Evolutionary conservation across 1,139 yeast genomes (phyloP).

Genomic region (Yamadazyma dendronema): DNA sequence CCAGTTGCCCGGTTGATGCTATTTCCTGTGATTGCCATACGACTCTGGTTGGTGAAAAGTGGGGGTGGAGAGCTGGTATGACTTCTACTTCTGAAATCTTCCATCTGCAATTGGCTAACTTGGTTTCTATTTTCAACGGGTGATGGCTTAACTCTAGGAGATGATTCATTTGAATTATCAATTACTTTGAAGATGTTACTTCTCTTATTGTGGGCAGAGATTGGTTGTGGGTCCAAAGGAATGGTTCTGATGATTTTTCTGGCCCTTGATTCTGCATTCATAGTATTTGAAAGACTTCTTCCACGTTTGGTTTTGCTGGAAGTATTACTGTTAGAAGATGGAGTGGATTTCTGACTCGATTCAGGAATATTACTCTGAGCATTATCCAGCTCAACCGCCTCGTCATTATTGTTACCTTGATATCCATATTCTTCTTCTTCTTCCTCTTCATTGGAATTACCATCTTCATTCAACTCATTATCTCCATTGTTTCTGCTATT

Average conservation of each 20-base stretch:
- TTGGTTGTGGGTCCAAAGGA: constrained; percentile 82
- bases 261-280: constrained; percentile 68
- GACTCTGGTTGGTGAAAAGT: constrained; percentile 7
- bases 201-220: constrained; percentile 39
- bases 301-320: constrained; percentile 34
- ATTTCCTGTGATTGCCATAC: constrained; percentile 19
- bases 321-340: constrained; percentile 27
- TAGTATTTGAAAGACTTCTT: constrained; percentile 51
- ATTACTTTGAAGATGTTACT: constrained; percentile 42
- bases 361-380: constrained; percentile 1
- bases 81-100: constrained; percentile 5
- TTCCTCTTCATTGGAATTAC: constrained; percentile 16
- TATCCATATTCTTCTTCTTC: constrained; percentile 24
- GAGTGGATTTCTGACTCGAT: constrained; percentile 38
- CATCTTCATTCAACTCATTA: constrained; percentile 9
- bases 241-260: constrained; percentile 71
- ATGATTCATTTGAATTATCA: constrained; percentile 29
- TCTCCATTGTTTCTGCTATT: constrained; percentile 31
- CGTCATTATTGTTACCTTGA: constrained; percentile 23
- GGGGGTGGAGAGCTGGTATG: constrained; percentile 15
- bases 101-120: constrained; percentile 3
- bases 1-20: constrained; percentile 16
- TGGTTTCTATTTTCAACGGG: constrained; percentile 1
- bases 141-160: constrained; percentile 16
- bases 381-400: constrained; percentile 26